Evolutionary conservation across 2,329 filamentous ascomycete species (phyloP).

Genomic region (Truncatella angustata): DNA sequence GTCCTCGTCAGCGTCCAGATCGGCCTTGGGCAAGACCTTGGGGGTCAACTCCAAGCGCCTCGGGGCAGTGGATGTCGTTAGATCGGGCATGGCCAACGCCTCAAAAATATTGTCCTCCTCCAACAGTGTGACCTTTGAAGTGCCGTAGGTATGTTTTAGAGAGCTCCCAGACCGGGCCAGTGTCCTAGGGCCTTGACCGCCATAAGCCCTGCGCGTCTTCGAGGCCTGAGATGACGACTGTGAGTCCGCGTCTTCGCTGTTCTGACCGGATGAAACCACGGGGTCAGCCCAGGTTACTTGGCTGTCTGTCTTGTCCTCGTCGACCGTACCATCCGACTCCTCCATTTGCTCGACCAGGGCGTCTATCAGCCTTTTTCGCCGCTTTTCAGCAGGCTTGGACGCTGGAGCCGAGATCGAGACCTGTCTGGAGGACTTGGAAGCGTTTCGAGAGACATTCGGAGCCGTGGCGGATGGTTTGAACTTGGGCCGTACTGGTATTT

Average conservation of each 20-base stretch:
- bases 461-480: constrained; percentile 9
- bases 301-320: constrained; percentile 14
- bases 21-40: constrained; percentile 19
- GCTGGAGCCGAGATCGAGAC: neutral
- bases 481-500: constrained; percentile 27
- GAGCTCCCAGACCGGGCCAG: constrained; percentile 29
- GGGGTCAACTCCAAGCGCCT: constrained; percentile 29
- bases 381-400: constrained; percentile 17
- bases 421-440: neutral
- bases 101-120: constrained; percentile 30
- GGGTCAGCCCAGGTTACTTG: constrained; percentile 18
- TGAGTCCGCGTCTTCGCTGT: constrained; percentile 19
- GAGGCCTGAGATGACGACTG: constrained; percentile 23
- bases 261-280: constrained; percentile 17
- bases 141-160: constrained; percentile 31
- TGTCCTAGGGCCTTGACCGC: constrained; percentile 17
- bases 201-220: constrained; percentile 15
- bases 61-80: constrained; percentile 16
- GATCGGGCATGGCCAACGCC: constrained; percentile 23
- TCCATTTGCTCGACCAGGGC: constrained; percentile 26
- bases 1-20: constrained; percentile 34
- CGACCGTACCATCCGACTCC: constrained; percentile 15
- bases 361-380: constrained; percentile 29
- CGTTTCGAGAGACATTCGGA: neutral
- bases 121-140: constrained; percentile 27